Conservation (phyloP, 1,139 yeast species). For the Magnusiomyces suaveolens region DNA sequence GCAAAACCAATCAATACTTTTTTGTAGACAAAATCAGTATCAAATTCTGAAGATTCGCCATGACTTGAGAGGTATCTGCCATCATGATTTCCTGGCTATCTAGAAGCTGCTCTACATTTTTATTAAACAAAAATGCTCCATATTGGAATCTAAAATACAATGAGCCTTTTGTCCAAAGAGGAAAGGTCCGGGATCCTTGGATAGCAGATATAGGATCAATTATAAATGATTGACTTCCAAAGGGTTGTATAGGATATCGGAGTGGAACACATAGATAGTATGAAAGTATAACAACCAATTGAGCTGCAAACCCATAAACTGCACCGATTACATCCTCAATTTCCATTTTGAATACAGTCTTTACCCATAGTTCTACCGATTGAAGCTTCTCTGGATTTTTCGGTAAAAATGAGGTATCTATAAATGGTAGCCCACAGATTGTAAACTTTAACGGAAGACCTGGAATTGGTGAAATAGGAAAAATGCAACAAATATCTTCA, state of each 20-base stretch:
- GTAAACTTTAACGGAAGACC: not conserved
- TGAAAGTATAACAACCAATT: conserved; percentile 37
- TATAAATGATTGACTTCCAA: conserved; percentile 44
- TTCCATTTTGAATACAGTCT: conserved; percentile 15
- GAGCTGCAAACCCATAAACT: conserved; percentile 41
- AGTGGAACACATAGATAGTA: conserved; percentile 39
- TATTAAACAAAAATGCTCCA: conserved; percentile 40
- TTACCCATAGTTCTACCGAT: conserved; percentile 9
- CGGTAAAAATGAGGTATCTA: not conserved
- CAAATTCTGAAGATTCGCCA: conserved; percentile 35
- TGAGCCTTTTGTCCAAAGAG: conserved; percentile 43
- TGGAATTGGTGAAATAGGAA: not conserved
- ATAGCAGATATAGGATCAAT: conserved; percentile 42
- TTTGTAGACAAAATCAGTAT: conserved; percentile 23
- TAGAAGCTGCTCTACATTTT: conserved; percentile 44
- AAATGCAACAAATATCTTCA: conserved; percentile 16
- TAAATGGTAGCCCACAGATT: not conserved
- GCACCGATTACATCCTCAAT: conserved; percentile 40
- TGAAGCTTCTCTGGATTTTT: not conserved
- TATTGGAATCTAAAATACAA: conserved; percentile 44
- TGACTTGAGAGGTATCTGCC: conserved; percentile 33
- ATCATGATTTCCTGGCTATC: conserved; percentile 30
- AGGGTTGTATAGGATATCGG: conserved; percentile 43
- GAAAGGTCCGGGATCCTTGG: conserved; percentile 38
- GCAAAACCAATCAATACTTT: not conserved